phyloP scores from a whole-genome alignment of 2,329 filamentous ascomycete genomes.

The Trichothecium roseum region DNA sequence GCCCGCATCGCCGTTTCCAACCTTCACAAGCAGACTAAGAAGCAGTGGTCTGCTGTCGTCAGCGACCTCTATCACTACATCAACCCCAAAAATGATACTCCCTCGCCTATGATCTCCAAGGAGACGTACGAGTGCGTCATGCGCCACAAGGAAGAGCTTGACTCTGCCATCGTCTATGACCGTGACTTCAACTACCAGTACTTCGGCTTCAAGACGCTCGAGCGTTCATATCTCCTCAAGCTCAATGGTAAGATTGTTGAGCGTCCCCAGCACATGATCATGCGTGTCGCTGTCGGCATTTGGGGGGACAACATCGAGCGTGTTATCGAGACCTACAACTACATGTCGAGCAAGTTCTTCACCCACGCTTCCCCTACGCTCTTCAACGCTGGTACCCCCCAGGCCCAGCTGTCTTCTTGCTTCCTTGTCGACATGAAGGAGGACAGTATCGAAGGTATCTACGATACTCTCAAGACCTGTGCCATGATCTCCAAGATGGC shows the following conservation, averaged over 20 bases:
- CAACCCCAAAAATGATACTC: constrained; percentile 79
- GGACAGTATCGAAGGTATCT: constrained; percentile 98
- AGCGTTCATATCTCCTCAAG: constrained; percentile 93
- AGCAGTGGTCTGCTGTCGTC: constrained; percentile 96
- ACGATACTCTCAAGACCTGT: constrained; percentile 97
- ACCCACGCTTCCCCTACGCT: constrained; percentile 96
- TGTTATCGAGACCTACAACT: constrained; percentile 94
- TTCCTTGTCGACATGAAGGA: constrained; percentile 99
- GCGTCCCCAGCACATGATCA: constrained; percentile 98
- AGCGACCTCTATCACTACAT: constrained; percentile 90
- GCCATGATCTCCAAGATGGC: constrained; percentile 99
- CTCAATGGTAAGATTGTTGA: constrained; percentile 94
- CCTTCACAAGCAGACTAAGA: constrained; percentile 99
- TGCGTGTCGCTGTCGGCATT: constrained; percentile 96
- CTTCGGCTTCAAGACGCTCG: constrained; percentile 98
- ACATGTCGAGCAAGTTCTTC: constrained; percentile 98
- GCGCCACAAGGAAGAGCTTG: constrained; percentile 92
- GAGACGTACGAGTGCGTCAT: constrained; percentile 87
- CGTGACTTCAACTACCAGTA: constrained; percentile 99
- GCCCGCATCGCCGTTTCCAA: constrained; percentile 98
- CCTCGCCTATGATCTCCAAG: constrained; percentile 90
- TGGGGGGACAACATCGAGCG: constrained; percentile 92
- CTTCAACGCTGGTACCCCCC: constrained; percentile 94
- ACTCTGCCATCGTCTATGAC: constrained; percentile 98
- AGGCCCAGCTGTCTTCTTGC: constrained; percentile 91